Percentiles rank a stretch among this genome's conserved stretches.
These are phyloP conservation scores for Prunus kanzakura DNA, from an alignment of 306 rosid genomes.

Conservation along the genomic window DNA sequence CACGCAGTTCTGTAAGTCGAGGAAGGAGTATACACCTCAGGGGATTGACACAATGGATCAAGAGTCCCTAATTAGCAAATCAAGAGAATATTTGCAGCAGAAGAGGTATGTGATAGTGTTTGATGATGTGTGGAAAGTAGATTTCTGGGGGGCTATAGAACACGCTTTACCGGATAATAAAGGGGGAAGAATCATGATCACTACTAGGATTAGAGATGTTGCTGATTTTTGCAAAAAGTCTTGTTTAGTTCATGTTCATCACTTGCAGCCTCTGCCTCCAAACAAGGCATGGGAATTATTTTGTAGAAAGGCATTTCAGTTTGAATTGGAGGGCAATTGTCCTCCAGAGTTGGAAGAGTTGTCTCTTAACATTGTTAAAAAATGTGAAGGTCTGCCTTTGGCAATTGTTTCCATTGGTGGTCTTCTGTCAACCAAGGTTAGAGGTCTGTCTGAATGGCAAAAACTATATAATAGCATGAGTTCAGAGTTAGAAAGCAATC, in stretches of 20 bases:
- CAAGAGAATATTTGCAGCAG: background rate
- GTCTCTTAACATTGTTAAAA: background rate
- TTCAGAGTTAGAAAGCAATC: constrained; percentile 10
- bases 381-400: constrained; percentile 16
- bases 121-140: constrained; percentile 21
- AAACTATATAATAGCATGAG: constrained; percentile 4
- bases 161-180: background rate
- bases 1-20: background rate
- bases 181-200: constrained; percentile 9
- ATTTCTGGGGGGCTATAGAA: constrained; percentile 7
- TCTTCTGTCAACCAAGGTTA: background rate
- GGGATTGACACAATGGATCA: background rate
- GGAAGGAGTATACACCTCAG: background rate
- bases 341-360: background rate
- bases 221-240: background rate
- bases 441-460: background rate
- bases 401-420: constrained; percentile 17
- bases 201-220: background rate
- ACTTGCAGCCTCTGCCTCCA: background rate
- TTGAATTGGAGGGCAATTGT: background rate
- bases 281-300: constrained; percentile 14
- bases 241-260: background rate
- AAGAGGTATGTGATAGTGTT: constrained; percentile 21
- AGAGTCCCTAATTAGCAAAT: background rate
- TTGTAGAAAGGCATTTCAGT: background rate